Evolutionary conservation across 2,329 filamentous ascomycete genomes (phyloP).

Genomic region (Penicillium thymicola): DNA sequence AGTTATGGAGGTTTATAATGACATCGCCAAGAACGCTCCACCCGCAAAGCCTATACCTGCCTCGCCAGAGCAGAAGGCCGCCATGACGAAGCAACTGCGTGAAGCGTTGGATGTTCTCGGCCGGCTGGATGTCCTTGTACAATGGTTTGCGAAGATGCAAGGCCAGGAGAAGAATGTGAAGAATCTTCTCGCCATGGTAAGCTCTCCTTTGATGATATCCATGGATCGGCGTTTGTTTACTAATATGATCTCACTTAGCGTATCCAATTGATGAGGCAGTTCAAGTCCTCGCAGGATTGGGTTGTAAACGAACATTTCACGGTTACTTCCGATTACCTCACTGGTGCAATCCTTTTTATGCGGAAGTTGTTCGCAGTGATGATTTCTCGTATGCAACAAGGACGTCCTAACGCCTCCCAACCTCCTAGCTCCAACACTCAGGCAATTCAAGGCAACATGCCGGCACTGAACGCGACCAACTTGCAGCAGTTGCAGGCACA

Average conservation of each 20-base stretch:
- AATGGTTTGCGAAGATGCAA: conserved; percentile 38
- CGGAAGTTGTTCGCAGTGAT: conserved; percentile 42
- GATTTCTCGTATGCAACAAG: conserved; percentile 35
- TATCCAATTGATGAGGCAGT: conserved; percentile 46
- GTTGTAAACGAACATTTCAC: conserved; percentile 45
- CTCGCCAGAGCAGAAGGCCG: conserved; percentile 38
- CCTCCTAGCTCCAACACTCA: conserved; percentile 19
- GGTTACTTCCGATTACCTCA: conserved; percentile 40
- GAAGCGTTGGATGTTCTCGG: conserved; percentile 42
- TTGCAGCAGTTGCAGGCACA: conserved; percentile 48
- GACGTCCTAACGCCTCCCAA: conserved; percentile 25
- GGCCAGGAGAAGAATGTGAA: conserved; percentile 41
- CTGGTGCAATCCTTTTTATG: conserved; percentile 37
- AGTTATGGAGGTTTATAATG: conserved; percentile 40
- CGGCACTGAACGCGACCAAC: conserved; percentile 45
- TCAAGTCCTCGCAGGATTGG: conserved; percentile 41
- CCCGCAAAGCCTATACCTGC: conserved; percentile 33
- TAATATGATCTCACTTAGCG: conserved; percentile 30
- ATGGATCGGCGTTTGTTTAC: conserved; percentile 6
- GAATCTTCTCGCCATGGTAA: conserved; percentile 39
- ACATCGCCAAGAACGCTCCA: conserved; percentile 33
- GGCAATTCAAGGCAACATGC: conserved; percentile 27
- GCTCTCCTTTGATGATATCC: conserved; percentile 7
- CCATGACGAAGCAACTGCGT: conserved; percentile 41
- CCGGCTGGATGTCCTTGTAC: conserved; percentile 43